Evolutionary conservation across 495 filamentous ascomycete species (phyloP), one percentile per base, ranked within the genome.

Genomic region (Daldinia concentrica): DNA sequence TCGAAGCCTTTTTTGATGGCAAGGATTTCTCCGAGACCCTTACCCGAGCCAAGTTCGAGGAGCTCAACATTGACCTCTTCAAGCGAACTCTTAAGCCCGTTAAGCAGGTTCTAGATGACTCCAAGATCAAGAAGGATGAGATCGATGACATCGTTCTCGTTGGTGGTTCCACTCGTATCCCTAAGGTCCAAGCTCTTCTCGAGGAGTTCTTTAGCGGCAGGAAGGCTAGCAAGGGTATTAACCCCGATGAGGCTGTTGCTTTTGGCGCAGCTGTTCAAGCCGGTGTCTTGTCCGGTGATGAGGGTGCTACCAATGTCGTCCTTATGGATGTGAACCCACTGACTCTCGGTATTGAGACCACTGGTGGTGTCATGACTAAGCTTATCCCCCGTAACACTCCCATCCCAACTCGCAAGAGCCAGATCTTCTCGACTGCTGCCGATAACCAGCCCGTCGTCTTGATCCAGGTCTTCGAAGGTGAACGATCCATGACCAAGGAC

Each of bases 281-380:
- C 86, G 95, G 93, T 90, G 91, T 98, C 75, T 85, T 98, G 56
- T 92, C 93, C 74, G 93, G 93, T 65, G 93, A 97, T 81, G 89
- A 90, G 68, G 91, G 89, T 74, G 91, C 92, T 59, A 85, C 83
- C 24, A 88, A 88, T 11, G 80, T 97, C 65, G 93, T 97, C 81
- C 92, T 98, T 77, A 94, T 97, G 92, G 95, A 98, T 77, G 95
- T 98, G 82, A 97, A 97, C 88, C 95, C 95, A 67, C 87, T 98
- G 74, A 97, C 95, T 75, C 92, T 98, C 72, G 95, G 95, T 89
- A 98, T 98, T 69, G 95, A 98, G 85, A 97, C 95, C 76, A 97
- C 95, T 71, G 95, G 95, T 80, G 95, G 95, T 82, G 94, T 97
- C 73, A 97, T 98, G 94, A 97, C 95, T 79, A 95, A 94, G 85